These are phyloP conservation scores for Aureobasidium musti DNA, from an alignment of 2,329 filamentous ascomycete species.

Conservation along the genomic window DNA sequence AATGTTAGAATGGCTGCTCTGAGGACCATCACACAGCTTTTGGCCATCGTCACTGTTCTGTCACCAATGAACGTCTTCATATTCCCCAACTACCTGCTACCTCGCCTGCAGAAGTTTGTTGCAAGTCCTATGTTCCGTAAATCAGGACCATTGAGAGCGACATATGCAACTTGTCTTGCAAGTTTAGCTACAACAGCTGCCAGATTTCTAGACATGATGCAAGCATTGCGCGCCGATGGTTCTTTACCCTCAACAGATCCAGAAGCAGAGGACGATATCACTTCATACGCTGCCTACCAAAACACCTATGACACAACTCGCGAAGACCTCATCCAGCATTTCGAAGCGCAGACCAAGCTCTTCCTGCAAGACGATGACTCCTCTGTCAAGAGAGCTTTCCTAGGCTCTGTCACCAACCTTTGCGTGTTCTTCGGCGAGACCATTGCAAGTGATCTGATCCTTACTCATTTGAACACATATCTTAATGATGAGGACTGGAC, in stretches of 20 bases:
- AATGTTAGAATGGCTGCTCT: conserved; percentile 83
- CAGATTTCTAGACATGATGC: conserved; percentile 85
- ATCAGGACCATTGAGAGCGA: conserved; percentile 74
- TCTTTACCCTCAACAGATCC: conserved; percentile 75
- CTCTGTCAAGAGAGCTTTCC: conserved; percentile 83
- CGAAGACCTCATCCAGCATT: conserved; percentile 75
- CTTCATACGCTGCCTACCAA: conserved; percentile 70
- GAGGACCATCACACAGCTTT: conserved; percentile 81
- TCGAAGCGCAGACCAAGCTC: conserved; percentile 85
- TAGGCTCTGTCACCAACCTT: conserved; percentile 85
- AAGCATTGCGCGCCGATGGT: conserved; percentile 80
- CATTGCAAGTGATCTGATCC: conserved; percentile 92
- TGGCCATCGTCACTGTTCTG: conserved; percentile 84
- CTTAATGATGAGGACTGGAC: conserved; percentile 96
- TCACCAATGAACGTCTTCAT: conserved; percentile 70
- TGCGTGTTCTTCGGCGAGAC: conserved; percentile 93
- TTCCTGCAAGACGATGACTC: conserved; percentile 84
- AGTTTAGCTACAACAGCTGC: conserved; percentile 83
- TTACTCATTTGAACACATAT: conserved; percentile 96
- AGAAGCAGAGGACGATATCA: conserved; percentile 72
- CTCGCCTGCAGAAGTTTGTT: conserved; percentile 60
- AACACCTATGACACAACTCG: conserved; percentile 87
- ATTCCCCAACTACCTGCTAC: conserved; percentile 68
- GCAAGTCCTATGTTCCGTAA: conserved; percentile 49
- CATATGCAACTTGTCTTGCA: conserved; percentile 89